Evolutionary conservation across 495 filamentous ascomycete species (phyloP).

Genomic region (Cercophora sp.): DNA sequence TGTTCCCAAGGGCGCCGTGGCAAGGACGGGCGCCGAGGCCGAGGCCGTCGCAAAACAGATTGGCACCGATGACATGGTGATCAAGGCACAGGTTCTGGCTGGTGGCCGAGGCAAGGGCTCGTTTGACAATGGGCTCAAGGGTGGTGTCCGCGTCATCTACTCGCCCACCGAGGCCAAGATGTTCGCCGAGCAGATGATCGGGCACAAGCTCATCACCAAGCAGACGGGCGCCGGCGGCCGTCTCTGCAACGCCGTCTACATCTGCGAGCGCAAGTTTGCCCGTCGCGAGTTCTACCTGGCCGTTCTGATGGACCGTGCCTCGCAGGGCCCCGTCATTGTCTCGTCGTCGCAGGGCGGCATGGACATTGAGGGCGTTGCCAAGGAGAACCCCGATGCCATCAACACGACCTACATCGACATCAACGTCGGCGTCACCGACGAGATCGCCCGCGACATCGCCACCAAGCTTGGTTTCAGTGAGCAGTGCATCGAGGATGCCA

Average conservation of each 20-base stretch:
- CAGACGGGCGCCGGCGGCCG: slow-evolving; percentile 91
- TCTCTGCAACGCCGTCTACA: slow-evolving; percentile 93
- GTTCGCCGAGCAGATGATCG: slow-evolving; percentile 99
- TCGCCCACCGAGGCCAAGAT: slow-evolving; percentile 83
- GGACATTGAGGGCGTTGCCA: slow-evolving; percentile 97
- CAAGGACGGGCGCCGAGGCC: slow-evolving; percentile 77
- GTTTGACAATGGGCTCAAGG: slow-evolving; percentile 98
- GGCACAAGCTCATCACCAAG: slow-evolving; percentile 98
- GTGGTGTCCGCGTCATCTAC: slow-evolving; percentile 97
- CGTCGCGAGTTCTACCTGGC: slow-evolving; percentile 98
- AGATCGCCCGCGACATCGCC: slow-evolving; percentile 86
- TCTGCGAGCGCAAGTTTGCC: slow-evolving; percentile 99
- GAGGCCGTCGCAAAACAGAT: slow-evolving; percentile 87
- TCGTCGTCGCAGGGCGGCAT: slow-evolving; percentile 97
- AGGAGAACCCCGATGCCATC: slow-evolving; percentile 95
- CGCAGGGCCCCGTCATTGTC: slow-evolving; percentile 91
- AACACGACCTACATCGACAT: slow-evolving; percentile 89
- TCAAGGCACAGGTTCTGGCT: slow-evolving; percentile 98
- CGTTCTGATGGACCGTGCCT: slow-evolving; percentile 91
- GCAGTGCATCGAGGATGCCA: slow-evolving; percentile 92
- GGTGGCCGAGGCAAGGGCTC: slow-evolving; percentile 95
- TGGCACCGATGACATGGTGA: slow-evolving; percentile 94
- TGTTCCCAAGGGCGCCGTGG: slow-evolving; percentile 83
- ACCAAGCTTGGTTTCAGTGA: slow-evolving; percentile 92
- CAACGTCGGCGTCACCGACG: slow-evolving; percentile 90